Conservation (phyloP, 1,284 basidiomycete genomes). For the Paramarasmius palmivorus region DNA sequence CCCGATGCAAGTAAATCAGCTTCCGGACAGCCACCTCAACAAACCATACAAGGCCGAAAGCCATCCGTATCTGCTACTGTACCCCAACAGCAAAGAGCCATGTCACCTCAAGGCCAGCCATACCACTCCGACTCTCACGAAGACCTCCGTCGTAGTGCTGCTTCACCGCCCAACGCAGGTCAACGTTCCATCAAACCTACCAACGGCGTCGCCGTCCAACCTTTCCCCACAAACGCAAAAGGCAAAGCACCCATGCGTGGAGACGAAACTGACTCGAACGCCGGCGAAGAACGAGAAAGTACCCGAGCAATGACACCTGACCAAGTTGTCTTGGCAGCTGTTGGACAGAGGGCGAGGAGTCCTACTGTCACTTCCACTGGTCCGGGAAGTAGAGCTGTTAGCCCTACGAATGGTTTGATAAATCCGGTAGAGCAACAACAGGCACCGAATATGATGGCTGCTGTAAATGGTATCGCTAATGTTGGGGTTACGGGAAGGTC, state of each 20-base stretch:
- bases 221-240: slow-evolving; percentile 29
- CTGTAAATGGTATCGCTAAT: slow-evolving; percentile 56
- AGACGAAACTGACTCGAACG: slow-evolving; percentile 63
- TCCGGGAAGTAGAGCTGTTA: slow-evolving; percentile 51
- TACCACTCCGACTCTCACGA: slow-evolving; percentile 11
- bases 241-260: slow-evolving; percentile 59
- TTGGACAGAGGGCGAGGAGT: slow-evolving; percentile 54
- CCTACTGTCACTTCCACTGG: slow-evolving; percentile 43
- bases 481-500: too few relatives aligned
- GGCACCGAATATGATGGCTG: slow-evolving; percentile 51
- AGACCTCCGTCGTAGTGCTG: not conserved
- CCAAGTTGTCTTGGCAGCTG: slow-evolving; percentile 3
- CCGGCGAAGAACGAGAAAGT: slow-evolving; percentile 54
- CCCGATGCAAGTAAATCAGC: slow-evolving; percentile 67
- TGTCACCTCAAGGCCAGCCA: not conserved
- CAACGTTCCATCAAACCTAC: slow-evolving; percentile 1
- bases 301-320: slow-evolving; percentile 36
- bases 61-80: not conserved
- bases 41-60: not conserved
- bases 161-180: slow-evolving; percentile 11
- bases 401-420: slow-evolving; percentile 43
- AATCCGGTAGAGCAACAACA: slow-evolving; percentile 21
- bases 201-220: slow-evolving; percentile 12
- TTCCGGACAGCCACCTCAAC: slow-evolving; percentile 21
- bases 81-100: not conserved